phyloP scores from a whole-genome alignment of 371 early-diverging fungal genomes.

The Mucor sp. region DNA sequence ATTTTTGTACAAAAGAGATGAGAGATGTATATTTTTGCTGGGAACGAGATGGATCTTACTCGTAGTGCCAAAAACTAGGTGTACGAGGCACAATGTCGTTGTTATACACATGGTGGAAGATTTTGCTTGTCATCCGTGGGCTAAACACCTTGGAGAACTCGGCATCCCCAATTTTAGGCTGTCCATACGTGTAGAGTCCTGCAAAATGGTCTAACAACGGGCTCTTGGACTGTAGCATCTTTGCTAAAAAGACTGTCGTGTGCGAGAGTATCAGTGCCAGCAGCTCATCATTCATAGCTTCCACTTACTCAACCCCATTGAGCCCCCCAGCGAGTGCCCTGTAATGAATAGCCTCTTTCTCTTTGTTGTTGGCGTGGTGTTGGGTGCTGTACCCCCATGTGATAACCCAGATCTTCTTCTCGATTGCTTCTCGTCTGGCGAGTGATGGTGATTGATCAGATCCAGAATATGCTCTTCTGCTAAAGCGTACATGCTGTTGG shows the following conservation, averaged over 20 bases:
- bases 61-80: constrained; percentile 17
- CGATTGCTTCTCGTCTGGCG: neutral
- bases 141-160: constrained; percentile 56
- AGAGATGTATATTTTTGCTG: neutral
- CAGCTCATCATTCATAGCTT: neutral
- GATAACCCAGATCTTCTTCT: constrained; percentile 18
- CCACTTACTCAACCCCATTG: constrained; percentile 43
- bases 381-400: constrained; percentile 5
- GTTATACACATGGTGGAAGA: constrained; percentile 63
- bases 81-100: constrained; percentile 42
- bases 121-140: constrained; percentile 49
- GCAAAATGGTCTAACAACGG: constrained; percentile 56
- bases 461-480: constrained; percentile 43
- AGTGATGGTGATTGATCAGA: constrained; percentile 14
- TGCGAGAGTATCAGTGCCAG: too few relatives aligned
- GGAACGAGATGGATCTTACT: constrained; percentile 7
- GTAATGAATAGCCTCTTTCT: constrained; percentile 44
- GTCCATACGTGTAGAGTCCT: constrained; percentile 62
- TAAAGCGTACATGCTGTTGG: constrained; percentile 42
- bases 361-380: neutral
- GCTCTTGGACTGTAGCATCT: constrained; percentile 60
- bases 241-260: constrained; percentile 52
- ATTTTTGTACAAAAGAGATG: neutral
- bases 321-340: constrained; percentile 51
- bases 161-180: constrained; percentile 59